Evolutionary conservation across 2,329 filamentous ascomycete species (phyloP), one percentile per base, ranked within the genome.

Genomic region (Calcarisporium arbuscula): DNA sequence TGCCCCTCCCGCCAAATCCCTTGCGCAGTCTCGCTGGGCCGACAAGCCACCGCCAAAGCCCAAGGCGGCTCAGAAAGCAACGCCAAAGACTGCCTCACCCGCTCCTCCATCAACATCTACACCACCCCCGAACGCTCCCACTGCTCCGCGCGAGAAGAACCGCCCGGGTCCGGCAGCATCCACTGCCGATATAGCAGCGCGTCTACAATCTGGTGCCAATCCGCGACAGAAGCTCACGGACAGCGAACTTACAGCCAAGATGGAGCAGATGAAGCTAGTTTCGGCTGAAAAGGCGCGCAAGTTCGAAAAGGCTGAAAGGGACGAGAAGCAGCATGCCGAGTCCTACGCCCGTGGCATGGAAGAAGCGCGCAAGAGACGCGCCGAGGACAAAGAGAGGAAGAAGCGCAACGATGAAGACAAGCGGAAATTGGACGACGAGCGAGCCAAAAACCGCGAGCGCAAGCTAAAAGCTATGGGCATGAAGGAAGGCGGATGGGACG

Each of bases 171-270:
- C 43, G 1, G 32, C 41, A 8, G 50, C 51, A 30, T 53, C 55
- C 32, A 51, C 58, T 10, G 55, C 58, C 22, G 49, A 49, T 25
- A 61, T 60, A 16, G 54, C 57, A 6, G 49, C 59, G 8, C 72
- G 74, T 8, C 51, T 72, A 8, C 58, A 62, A 35, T 77, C 72
- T 2, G 74, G 74, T 39, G 69, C 66, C 10, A 77, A 77, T 56
- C 74, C 74, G 17, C 71, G 74, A 9, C 68, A 69, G 17, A 79
- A 79, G 55, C 65, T 77, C 19, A 78, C 74, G 0, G 74, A 80
- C 0, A 57, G 61, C 1, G 71, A 81, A 54, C 66, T 80, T 5
- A 62, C 72, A 0, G 68, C 61, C 40, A 77, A 77, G 51, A 75
- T 80, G 68, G 71, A 72, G 46, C 61, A 72, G 51, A 78, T 77